A percentile compares a stretch with the other conserved stretches of the same genome.
These are phyloP conservation scores for Hymenoscyphus salicellus DNA, from an alignment of 2,329 filamentous ascomycete species.

Conservation along the genomic window DNA sequence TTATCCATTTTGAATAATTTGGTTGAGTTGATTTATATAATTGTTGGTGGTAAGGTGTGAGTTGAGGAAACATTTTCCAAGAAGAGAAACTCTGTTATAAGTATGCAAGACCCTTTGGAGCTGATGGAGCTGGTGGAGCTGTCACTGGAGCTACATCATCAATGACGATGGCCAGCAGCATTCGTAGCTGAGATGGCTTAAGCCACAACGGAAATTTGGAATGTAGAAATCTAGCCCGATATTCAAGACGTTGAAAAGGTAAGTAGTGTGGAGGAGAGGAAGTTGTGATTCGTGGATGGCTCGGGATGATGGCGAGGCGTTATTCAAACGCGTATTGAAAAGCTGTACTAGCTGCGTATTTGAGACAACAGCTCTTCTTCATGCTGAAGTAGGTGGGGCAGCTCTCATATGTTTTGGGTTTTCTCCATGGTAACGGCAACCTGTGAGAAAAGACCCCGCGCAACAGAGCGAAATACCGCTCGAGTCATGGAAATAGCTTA, in stretches of 20 bases:
- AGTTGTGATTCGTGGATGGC: not conserved
- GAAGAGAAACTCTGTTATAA: not conserved
- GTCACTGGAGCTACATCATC: constrained; percentile 25
- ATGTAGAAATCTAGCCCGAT: not conserved
- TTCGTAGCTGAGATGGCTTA: constrained; percentile 2
- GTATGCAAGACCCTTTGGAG: not conserved
- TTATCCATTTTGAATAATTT: constrained; percentile 52
- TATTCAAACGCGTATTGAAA: not conserved
- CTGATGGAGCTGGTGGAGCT: not conserved
- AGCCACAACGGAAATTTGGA: not conserved
- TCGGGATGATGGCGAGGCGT: not conserved
- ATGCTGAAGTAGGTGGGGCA: not conserved
- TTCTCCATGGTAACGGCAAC: not conserved
- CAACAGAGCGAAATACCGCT: not conserved
- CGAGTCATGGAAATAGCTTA: not conserved
- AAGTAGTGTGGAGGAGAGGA: not conserved
- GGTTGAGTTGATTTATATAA: constrained; percentile 6
- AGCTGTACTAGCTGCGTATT: not conserved
- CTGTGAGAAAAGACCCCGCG: not conserved
- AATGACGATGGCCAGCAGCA: constrained; percentile 18
- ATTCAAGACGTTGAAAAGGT: not conserved
- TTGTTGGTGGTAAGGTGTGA: not conserved
- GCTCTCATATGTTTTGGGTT: no score
- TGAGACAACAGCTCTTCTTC: not conserved
- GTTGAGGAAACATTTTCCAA: not conserved